phyloP scores from a whole-genome alignment of 495 filamentous ascomycete species.

The Neurospora sp. region DNA sequence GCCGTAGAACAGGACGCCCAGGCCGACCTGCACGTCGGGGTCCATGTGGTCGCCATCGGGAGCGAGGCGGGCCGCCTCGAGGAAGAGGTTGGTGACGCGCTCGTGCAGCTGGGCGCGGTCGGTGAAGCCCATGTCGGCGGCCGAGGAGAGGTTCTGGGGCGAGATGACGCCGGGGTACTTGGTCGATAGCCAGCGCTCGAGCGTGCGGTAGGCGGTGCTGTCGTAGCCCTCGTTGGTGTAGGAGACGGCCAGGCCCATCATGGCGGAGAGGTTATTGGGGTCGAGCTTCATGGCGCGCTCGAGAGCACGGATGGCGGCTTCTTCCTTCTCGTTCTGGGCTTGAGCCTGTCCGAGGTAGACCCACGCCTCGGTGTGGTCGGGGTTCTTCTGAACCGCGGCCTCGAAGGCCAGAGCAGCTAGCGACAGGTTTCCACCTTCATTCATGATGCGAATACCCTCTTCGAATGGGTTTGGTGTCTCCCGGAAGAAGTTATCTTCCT shows the following conservation, averaged over 20 bases:
- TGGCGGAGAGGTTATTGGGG: constrained; percentile 70
- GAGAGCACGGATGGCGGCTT: constrained; percentile 93
- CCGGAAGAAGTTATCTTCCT: constrained; percentile 82
- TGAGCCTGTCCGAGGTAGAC: constrained; percentile 81
- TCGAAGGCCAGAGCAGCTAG: constrained; percentile 95
- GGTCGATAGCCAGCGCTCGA: constrained; percentile 90
- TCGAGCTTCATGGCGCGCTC: constrained; percentile 87
- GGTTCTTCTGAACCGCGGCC: constrained; percentile 82
- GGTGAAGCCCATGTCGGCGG: constrained; percentile 77
- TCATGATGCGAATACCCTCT: constrained; percentile 84
- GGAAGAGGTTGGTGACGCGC: constrained; percentile 80
- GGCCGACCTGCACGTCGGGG: constrained; percentile 92
- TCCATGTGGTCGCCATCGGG: constrained; percentile 85
- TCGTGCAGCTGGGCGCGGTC: constrained; percentile 86
- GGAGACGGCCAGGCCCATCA: constrained; percentile 94
- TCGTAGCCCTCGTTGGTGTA: constrained; percentile 99
- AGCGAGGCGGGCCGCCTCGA: constrained; percentile 81
- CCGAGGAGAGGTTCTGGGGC: constrained; percentile 53
- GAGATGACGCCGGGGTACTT: constrained; percentile 79
- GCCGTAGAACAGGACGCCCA: constrained; percentile 97
- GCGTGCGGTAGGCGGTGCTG: constrained; percentile 86
- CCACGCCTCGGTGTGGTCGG: constrained; percentile 85
- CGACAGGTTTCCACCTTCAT: constrained; percentile 85
- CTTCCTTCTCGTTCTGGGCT: constrained; percentile 97
- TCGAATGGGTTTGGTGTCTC: constrained; percentile 70